A percentile compares a stretch with the other conserved stretches of the same genome.
Conservation (phyloP, 768 basidiomycete species). For the Naematelia encephala region DNA sequence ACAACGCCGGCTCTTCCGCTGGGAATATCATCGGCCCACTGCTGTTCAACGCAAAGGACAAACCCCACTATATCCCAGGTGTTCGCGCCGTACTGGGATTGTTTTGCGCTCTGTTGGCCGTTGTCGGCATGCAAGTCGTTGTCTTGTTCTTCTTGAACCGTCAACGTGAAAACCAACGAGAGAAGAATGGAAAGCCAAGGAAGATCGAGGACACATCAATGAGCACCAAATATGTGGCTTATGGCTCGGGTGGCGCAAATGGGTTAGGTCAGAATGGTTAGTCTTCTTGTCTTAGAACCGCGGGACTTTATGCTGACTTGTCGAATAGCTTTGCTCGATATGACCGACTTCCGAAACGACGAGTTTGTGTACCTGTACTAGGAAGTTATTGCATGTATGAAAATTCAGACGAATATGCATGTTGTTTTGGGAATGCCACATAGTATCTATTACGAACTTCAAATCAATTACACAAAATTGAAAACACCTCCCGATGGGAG, state of each 20-base stretch:
- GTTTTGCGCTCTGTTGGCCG: conserved; percentile 27
- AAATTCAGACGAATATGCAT: too few species aligned
- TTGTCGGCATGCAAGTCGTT: conserved; percentile 30
- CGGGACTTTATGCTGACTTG: too few species aligned
- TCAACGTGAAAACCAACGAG: conserved; percentile 35
- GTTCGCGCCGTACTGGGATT: conserved; percentile 38
- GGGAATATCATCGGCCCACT: conserved; percentile 40
- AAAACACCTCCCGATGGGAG: too few species aligned
- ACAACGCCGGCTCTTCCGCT: conserved; percentile 32
- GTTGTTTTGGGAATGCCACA: too few species aligned
- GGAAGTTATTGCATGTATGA: neutral
- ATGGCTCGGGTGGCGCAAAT: conserved; percentile 21
- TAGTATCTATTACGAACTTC: too few species aligned
- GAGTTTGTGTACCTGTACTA: conserved; percentile 41
- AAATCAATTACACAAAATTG: too few species aligned
- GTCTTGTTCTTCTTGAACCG: conserved; percentile 41
- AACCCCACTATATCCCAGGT: conserved; percentile 39
- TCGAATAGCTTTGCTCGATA: conserved; percentile 12
- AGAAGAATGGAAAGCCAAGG: conserved; percentile 44
- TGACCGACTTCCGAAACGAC: conserved; percentile 35
- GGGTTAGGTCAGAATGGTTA: conserved; percentile 17
- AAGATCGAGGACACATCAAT: conserved; percentile 39
- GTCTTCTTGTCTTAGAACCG: neutral
- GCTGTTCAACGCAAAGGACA: conserved; percentile 44
- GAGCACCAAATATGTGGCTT: conserved; percentile 26